Evolutionary conservation across 345 rosid species (phyloP).

Genomic region (Arabis hirsuta): DNA sequence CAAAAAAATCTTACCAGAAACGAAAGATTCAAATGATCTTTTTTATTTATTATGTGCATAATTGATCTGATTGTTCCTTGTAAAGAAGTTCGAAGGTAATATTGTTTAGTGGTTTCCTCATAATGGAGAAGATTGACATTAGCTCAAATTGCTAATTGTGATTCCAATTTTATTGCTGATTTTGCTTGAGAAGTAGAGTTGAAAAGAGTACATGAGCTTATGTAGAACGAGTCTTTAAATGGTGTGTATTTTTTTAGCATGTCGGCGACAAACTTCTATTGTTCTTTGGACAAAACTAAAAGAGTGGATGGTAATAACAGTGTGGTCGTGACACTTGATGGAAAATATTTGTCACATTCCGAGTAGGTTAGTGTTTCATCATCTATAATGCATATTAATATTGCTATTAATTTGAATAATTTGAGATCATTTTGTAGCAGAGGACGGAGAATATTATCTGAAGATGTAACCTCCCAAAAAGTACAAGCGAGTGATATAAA

Average conservation of each 20-base stretch:
- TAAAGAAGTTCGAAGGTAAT: too few species aligned
- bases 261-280: constrained; percentile 94
- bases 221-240: background rate
- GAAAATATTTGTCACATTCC: constrained; percentile 73
- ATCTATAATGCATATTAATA: background rate
- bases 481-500: constrained; percentile 29
- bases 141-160: background rate
- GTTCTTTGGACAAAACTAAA: constrained; percentile 86
- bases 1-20: too few species aligned
- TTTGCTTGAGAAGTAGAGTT: background rate
- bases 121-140: background rate
- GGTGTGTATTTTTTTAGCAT: constrained; percentile 50
- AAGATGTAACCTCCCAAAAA: constrained; percentile 41
- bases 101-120: too few species aligned
- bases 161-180: background rate
- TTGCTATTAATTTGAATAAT: constrained; percentile 1
- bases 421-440: constrained; percentile 42
- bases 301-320: constrained; percentile 88
- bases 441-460: constrained; percentile 71
- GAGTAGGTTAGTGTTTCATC: constrained; percentile 72
- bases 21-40: too few species aligned
- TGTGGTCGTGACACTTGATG: constrained; percentile 79
- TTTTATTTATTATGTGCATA: too few species aligned
- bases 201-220: background rate
- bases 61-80: too few species aligned